Evolutionary conservation across 2,329 filamentous ascomycete genomes (phyloP), one percentile per base, ranked within the genome.

Genomic region (Juglanconis juglandina): DNA sequence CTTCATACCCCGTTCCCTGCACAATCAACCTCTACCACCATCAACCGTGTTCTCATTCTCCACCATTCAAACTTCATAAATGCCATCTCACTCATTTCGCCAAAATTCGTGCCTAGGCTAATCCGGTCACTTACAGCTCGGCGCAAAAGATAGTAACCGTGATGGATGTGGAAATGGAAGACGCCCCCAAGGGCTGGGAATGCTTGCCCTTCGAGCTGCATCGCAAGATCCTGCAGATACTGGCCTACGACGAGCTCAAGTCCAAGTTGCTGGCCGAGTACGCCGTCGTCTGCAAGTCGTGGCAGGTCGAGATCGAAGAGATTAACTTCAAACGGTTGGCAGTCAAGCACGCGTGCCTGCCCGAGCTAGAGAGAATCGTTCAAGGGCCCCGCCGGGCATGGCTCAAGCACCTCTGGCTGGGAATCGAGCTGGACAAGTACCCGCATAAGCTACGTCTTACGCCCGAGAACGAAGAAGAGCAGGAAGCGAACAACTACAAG

Each of bases 251-350:
- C 11, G 60, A 62, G 35, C 42, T 56, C 30, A 42, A 54, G 32
- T 56, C 46, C 11, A 39, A 52, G n/a, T 42, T 65, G 17, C 42
- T 60, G 56, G 61, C 67, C 30, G 62, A 63, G 48, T 68, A 68
- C 44, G 68, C 68, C n/a, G 64, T 67, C 6, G 68, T 71, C 35
- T 68, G 67, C 56, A 52, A 53, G 39, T 64, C 69, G 35, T 71
- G 69, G 69, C 68, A 68, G 17, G 62, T 62, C 3, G 59, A 63
- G 39, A 63, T 70, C 39, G 69, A 71, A 59, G 61, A 64, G 52
- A 54, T 64, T 60, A 68, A 63, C 56, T 70, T 71, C 59, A 54
- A 50, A 13, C 56, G 58, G 7, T 61, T 71, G 51, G 59, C 63
- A 10, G 53, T 71, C 44, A 60, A 61, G 44, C 60, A 59, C 13